Evolutionary conservation across 805 yeast genomes (phyloP), one percentile per base, ranked within the genome.

Genomic region (Jamesozyma jinghongensis): DNA sequence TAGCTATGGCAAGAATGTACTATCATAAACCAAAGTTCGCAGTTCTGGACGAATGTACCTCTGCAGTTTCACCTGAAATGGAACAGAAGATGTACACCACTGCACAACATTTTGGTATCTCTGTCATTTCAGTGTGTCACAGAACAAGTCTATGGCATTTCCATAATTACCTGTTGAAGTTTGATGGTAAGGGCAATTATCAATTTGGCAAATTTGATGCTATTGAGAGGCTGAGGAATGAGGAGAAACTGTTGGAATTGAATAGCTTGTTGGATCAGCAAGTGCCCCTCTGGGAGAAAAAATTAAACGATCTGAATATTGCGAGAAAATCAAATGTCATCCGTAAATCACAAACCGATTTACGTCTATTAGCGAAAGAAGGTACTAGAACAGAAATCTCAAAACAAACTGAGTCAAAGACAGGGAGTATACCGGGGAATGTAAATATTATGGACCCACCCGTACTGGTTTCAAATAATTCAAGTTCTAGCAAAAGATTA

Each of bases 11-110:
- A 2, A 73, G 97, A 53, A 70, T 88, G 62, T 88, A 84, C 57
- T 88, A 87, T 57, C 96, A 88, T 61, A 73, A 74, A 53, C 97
- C 97, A 2, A 82, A 78, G 60, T 88, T 87, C 69, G 97, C 97
- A 0, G 95, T 88, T 19, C 68, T 88, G 48, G 97, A 88, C 64
- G 97, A 88, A 66, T 88, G 96, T 62, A 88, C 97, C 1, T 85
- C 95, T 3, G 90, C 95, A 1, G 94, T 88, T 2, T 80, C 96
- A 0, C 85, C 92, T 10, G 84, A 82, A 45, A 81, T 87, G 77
- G 97, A 88, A 58, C 85, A 82, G 46, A 77, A 80, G 52, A 87
- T 90, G 85, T 88, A 88, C 55, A 63, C 77, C 38, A 81, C 82
- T 53, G 95, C 96, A 0, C 84, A 82, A 56, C 67, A 71, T 14